Conservation (phyloP, 139 green algal genomes). For the Micractinium sp. region DNA sequence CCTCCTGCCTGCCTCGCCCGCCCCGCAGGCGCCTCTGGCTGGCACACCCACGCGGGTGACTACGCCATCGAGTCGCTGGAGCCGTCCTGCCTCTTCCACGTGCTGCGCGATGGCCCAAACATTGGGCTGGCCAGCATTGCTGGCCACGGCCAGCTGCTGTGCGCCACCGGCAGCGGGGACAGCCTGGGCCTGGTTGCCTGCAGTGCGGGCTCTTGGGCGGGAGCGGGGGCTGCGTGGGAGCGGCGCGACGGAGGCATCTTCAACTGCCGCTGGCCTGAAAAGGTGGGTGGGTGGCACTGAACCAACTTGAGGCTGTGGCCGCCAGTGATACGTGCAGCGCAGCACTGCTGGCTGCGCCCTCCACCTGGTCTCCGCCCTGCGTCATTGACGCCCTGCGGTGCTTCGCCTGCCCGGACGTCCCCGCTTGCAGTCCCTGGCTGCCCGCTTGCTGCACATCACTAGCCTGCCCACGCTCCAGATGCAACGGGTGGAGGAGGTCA, state of each 20-base stretch:
- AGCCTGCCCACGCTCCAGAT: slow-evolving; percentile 30
- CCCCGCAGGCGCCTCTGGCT: slow-evolving; percentile 14
- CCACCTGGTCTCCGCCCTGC: background rate
- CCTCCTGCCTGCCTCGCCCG: background rate
- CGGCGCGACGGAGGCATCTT: background rate
- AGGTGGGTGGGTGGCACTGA: background rate
- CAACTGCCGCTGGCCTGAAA: slow-evolving; percentile 21
- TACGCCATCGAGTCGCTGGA: slow-evolving; percentile 25
- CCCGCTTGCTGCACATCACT: slow-evolving; percentile 24
- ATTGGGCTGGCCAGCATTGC: slow-evolving; percentile 21
- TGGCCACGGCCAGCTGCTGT: slow-evolving; percentile 16
- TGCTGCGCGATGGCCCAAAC: slow-evolving; percentile 16
- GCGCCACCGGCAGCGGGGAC: background rate
- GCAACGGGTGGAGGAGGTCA: slow-evolving; percentile 20
- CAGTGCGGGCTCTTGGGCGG: background rate
- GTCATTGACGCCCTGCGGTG: background rate
- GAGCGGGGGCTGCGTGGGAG: slow-evolving; percentile 2
- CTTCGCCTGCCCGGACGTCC: background rate
- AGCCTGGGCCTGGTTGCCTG: slow-evolving; percentile 5
- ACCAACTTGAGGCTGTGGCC: background rate
- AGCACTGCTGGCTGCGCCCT: background rate
- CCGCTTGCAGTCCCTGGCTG: slow-evolving; percentile 10
- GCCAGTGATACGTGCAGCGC: background rate
- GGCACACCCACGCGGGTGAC: slow-evolving; percentile 20
- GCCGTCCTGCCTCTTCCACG: slow-evolving; percentile 16